Conservation (phyloP, 495 filamentous ascomycete species). For the Trichoderma reesei region DNA sequence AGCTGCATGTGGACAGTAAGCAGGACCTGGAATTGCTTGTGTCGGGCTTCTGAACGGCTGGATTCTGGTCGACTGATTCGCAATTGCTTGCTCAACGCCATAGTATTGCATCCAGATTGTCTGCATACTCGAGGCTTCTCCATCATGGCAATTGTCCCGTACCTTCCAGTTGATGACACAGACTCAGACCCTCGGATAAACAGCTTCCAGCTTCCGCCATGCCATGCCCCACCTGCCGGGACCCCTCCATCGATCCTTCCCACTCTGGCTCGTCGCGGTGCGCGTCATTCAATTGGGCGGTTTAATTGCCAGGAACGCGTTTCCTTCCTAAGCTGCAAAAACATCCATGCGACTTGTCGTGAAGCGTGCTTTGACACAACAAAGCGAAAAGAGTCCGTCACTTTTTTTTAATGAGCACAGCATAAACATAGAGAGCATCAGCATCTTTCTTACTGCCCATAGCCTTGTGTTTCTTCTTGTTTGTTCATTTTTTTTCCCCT, state of each 20-base stretch:
- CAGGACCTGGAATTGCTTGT: no score
- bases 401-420: not conserved
- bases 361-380: not conserved
- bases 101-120: no score
- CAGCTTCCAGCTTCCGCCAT: no score
- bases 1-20: no score
- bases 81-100: no score
- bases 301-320: not conserved
- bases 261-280: conserved; percentile 4
- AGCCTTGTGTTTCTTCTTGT: not conserved
- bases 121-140: no score
- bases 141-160: no score
- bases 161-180: no score
- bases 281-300: not conserved
- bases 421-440: not conserved
- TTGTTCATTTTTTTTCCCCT: not conserved
- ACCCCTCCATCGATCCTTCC: conserved; percentile 7
- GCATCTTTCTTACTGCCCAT: not conserved
- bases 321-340: not conserved
- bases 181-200: no score
- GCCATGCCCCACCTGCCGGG: not conserved
- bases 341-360: not conserved
- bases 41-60: no score
- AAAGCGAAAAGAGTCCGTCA: not conserved
- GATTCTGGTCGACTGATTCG: no score